phyloP scores from a whole-genome alignment of 805 yeast species.

The Cyberlindnera subsufficiens region DNA sequence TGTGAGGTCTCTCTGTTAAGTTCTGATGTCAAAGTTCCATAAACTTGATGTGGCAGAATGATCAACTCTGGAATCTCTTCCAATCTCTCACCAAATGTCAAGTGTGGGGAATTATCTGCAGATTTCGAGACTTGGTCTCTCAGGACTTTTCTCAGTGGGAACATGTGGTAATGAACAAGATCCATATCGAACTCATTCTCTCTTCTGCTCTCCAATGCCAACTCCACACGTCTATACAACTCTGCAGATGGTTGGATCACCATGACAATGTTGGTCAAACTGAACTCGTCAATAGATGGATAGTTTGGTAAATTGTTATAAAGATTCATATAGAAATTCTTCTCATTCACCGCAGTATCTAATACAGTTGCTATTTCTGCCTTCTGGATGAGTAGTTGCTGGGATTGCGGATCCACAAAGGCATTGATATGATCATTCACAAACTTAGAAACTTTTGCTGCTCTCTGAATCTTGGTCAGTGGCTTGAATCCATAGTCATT shows the following conservation, averaged over 20 bases:
- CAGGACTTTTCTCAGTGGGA: constrained; percentile 19
- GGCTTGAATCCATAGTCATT: constrained; percentile 18
- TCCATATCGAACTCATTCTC: constrained; percentile 51
- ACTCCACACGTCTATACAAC: constrained; percentile 16
- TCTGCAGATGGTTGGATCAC: constrained; percentile 44
- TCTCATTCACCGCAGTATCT: constrained; percentile 2
- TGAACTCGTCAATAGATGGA: constrained; percentile 23
- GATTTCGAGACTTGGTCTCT: constrained; percentile 8
- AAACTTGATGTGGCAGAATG: constrained; percentile 43
- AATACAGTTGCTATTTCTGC: too few relatives aligned
- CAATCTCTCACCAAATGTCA: constrained; percentile 6
- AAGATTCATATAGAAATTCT: constrained; percentile 21
- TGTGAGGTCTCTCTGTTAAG: constrained; percentile 32
- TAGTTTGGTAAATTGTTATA: constrained; percentile 36
- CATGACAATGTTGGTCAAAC: constrained; percentile 46
- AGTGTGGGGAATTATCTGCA: not conserved
- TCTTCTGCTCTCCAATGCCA: constrained; percentile 23
- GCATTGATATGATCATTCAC: constrained; percentile 3
- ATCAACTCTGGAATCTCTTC: constrained; percentile 21
- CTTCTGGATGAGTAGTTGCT: too few relatives aligned
- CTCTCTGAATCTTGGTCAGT: constrained; percentile 18
- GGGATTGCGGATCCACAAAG: constrained; percentile 1
- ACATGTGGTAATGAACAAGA: constrained; percentile 31
- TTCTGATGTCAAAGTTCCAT: constrained; percentile 49
- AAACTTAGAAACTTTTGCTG: constrained; percentile 7